A percentile compares a stretch with the other conserved stretches of the same genome.
These are phyloP conservation scores for Hemileccinum impolitum DNA, from an alignment of 768 basidiomycete species.

Conservation along the genomic window DNA sequence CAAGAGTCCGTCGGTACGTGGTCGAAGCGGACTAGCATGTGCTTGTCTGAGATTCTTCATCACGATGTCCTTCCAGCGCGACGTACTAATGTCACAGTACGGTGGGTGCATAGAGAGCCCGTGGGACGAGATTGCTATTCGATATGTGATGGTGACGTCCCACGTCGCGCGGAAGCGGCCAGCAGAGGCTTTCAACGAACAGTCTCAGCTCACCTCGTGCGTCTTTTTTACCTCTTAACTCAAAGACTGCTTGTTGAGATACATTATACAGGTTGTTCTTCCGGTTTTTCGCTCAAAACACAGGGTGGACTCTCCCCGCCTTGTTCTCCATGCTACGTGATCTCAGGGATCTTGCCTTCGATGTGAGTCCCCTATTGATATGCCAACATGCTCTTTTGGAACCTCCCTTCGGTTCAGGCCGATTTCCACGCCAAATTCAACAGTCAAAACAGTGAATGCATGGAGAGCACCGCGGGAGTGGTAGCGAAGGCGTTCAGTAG, in stretches of 20 bases:
- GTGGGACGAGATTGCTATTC: slow-evolving; percentile 85
- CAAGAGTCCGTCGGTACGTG: slow-evolving; percentile 49
- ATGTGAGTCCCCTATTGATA: slow-evolving; percentile 44
- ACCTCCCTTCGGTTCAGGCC: slow-evolving; percentile 39
- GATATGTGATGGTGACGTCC: slow-evolving; percentile 74
- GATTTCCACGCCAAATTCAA: slow-evolving; percentile 58
- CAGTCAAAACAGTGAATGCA: slow-evolving; percentile 55
- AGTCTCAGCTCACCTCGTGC: slow-evolving; percentile 72
- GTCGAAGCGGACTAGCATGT: neutral
- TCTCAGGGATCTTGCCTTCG: slow-evolving; percentile 79
- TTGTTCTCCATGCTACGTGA: slow-evolving; percentile 81
- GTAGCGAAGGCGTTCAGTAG: slow-evolving; percentile 88
- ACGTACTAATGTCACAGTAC: slow-evolving; percentile 28
- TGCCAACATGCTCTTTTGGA: neutral
- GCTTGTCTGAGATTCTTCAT: neutral
- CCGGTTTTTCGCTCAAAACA: slow-evolving; percentile 74
- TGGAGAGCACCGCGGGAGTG: slow-evolving; percentile 84
- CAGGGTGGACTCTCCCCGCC: slow-evolving; percentile 83
- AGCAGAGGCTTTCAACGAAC: slow-evolving; percentile 77
- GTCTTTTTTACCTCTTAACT: slow-evolving; percentile 28
- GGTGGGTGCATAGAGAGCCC: slow-evolving; percentile 65
- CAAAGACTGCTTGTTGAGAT: neutral
- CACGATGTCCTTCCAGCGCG: slow-evolving; percentile 37
- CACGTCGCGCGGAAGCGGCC: slow-evolving; percentile 65
- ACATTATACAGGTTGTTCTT: slow-evolving; percentile 57